Evolutionary conservation across 306 rosid genomes (phyloP), one percentile per base, ranked within the genome.

Genomic region (Malus fusca): DNA sequence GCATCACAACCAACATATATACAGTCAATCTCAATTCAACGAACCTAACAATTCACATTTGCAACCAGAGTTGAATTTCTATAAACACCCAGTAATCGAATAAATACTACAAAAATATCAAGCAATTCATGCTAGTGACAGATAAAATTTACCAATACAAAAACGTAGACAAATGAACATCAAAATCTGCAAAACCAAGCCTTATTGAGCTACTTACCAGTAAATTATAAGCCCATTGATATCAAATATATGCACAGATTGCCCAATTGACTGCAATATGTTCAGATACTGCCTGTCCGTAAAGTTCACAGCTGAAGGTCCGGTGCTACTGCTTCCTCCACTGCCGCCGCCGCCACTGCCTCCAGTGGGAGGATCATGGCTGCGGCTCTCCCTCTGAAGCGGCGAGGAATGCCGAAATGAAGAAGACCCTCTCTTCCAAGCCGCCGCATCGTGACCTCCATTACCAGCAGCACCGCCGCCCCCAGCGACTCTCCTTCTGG

Each of bases 251-350:
- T 96, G 92, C 72, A 96, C 91, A 75, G 98, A 78, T 68, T 92
- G 99, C 40, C 99, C 99, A 88, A 96, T 85, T 30, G 98, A 96
- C 85, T 96, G 97, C 90, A 96, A 86, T 66, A 92, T 96, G 86
- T 89, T 96, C 67, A 88, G 86, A 85, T 86, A 92, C 68, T 92
- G 98, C 66, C 72, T 85, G 68, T 89, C 88, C 40, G 88, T 88
- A 65, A 89, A 89, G 79, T 89, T 90, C n/a, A 87, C 90, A 18
- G 93, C 88, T 1, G 93, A 84, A 51, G 97, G 92, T 23, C 87
- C 91, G 26, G 74, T 21, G 15, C 64, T 68, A 7, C 69, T 75
- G 3, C 80, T 82, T 5, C 76, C 75, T 3, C 73, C 25, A 21
- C 48, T 72, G 9, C 73, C 87, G 23, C 35, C 89, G 8, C 67